Conservation (phyloP, 2,329 filamentous ascomycete species). For the Aspergillus sclerotialis region DNA sequence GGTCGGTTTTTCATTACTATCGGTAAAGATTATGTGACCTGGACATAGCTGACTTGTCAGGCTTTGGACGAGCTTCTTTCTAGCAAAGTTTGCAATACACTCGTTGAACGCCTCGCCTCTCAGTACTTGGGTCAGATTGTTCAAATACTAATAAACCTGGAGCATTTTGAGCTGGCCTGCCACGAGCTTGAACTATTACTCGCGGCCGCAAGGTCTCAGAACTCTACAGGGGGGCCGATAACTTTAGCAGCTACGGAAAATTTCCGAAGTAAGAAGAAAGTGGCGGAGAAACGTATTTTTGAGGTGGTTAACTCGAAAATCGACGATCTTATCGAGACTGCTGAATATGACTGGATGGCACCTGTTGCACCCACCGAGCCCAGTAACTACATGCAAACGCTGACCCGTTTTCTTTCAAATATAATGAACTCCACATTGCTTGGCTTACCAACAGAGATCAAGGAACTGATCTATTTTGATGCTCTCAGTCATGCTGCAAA, state of each 20-base stretch:
- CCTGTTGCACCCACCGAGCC: slow-evolving; percentile 61
- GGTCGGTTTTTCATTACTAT: slow-evolving; percentile 43
- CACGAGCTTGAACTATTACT: slow-evolving; percentile 81
- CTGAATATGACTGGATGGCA: slow-evolving; percentile 86
- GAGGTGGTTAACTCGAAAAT: slow-evolving; percentile 98
- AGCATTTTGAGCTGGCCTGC: slow-evolving; percentile 93
- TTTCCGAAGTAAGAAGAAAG: slow-evolving; percentile 87
- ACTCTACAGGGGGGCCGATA: slow-evolving; percentile 69
- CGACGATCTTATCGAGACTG: slow-evolving; percentile 91
- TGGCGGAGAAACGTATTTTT: slow-evolving; percentile 94
- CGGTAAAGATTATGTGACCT: not conserved
- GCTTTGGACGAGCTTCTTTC: slow-evolving; percentile 92
- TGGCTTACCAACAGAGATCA: slow-evolving; percentile 89
- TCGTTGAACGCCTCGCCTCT: slow-evolving; percentile 80
- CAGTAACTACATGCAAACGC: slow-evolving; percentile 89
- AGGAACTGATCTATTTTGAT: slow-evolving; percentile 96
- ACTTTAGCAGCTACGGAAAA: slow-evolving; percentile 75
- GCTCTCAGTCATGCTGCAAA: slow-evolving; percentile 84
- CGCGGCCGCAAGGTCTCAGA: slow-evolving; percentile 74
- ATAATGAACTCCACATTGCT: slow-evolving; percentile 95
- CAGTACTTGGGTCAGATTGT: slow-evolving; percentile 98
- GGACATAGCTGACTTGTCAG: slow-evolving; percentile 38
- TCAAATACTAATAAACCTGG: slow-evolving; percentile 94
- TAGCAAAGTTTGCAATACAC: slow-evolving; percentile 80
- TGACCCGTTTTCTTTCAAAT: slow-evolving; percentile 86